Percentiles rank a stretch among this genome's conserved stretches.
phyloP scores from a whole-genome alignment of 345 rosid genomes.

The Durio zibethinus region DNA sequence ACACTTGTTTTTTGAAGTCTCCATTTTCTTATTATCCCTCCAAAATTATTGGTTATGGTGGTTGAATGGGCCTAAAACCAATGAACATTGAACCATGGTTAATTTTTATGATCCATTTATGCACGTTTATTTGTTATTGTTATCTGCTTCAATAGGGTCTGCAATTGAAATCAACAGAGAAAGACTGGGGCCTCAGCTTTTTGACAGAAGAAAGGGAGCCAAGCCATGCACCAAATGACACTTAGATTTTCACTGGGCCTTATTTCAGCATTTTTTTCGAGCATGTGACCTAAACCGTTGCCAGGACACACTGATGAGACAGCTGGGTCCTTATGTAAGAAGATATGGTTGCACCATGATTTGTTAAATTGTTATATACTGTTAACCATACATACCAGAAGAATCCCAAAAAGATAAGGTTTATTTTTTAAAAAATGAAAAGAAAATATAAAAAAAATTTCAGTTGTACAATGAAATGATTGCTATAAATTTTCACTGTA shows the following conservation, averaged over 20 bases:
- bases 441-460: neutral
- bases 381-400: neutral
- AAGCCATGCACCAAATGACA: neutral
- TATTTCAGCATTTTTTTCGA: neutral
- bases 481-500: neutral
- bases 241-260: neutral
- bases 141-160: neutral
- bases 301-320: neutral
- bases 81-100: neutral
- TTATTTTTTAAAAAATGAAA: neutral
- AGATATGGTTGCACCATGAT: constrained; percentile 1
- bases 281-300: constrained; percentile 1
- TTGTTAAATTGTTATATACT: neutral
- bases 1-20: neutral
- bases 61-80: neutral
- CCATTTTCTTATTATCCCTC: neutral
- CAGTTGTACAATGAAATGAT: neutral
- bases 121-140: neutral
- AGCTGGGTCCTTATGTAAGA: neutral
- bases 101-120: neutral
- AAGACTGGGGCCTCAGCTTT: neutral
- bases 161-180: neutral
- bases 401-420: neutral
- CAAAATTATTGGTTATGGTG: neutral
- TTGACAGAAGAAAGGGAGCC: neutral